Percentiles rank a stretch among this genome's conserved stretches.
phyloP scores from a whole-genome alignment of 768 basidiomycete species.

The Collybia nuda region DNA sequence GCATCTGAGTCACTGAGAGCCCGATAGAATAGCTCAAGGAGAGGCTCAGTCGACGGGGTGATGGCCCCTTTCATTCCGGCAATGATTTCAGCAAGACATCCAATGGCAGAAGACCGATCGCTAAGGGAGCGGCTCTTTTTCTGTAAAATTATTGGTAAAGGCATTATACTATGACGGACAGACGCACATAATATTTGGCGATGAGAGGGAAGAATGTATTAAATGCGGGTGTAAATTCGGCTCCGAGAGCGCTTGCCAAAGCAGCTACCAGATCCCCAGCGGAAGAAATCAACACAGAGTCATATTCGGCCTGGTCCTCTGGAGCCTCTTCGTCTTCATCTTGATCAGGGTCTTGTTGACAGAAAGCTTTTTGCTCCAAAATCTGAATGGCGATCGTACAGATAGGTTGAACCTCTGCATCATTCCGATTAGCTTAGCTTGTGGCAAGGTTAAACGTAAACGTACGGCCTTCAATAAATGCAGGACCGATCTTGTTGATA shows the following conservation, averaged over 20 bases:
- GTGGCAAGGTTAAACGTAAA: conserved; percentile 5
- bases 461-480: conserved; percentile 77
- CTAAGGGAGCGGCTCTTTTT: conserved; percentile 84
- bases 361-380: conserved; percentile 91
- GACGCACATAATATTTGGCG: conserved; percentile 85
- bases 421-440: conserved; percentile 1
- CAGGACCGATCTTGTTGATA: conserved; percentile 89
- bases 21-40: conserved; percentile 82
- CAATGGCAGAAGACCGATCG: conserved; percentile 92
- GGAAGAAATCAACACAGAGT: conserved; percentile 91
- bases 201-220: conserved; percentile 86
- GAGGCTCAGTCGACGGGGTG: conserved; percentile 78
- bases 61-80: conserved; percentile 86
- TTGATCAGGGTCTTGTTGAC: conserved; percentile 95
- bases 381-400: conserved; percentile 82
- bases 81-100: conserved; percentile 94
- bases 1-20: conserved; percentile 82
- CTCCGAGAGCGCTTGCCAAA: conserved; percentile 81
- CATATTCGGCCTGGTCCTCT: conserved; percentile 93
- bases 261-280: conserved; percentile 93
- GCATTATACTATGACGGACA: background rate
- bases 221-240: conserved; percentile 83
- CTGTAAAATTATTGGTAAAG: conserved; percentile 35
- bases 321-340: conserved; percentile 85
- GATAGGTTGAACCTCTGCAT: conserved; percentile 71